A percentile compares a stretch with the other conserved stretches of the same genome.
These are phyloP conservation scores for Talaromyces sp. DNA, from an alignment of 2,329 filamentous ascomycete species.

Conservation along the genomic window DNA sequence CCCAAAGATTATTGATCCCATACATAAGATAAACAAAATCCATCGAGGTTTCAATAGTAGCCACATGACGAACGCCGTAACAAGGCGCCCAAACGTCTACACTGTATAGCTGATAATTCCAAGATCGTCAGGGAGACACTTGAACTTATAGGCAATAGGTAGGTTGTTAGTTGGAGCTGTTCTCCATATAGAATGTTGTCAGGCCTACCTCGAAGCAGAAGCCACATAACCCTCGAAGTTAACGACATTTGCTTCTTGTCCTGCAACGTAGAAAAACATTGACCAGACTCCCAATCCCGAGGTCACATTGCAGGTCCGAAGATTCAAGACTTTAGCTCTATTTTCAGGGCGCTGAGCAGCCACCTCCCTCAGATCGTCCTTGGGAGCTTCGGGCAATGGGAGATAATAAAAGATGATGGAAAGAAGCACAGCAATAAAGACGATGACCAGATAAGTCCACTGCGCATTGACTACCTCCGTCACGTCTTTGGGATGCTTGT, in stretches of 20 bases:
- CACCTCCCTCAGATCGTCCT: conserved; percentile 57
- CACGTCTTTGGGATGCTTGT: neutral
- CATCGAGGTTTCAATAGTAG: conserved; percentile 55
- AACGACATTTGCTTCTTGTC: conserved; percentile 53
- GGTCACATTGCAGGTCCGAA: conserved; percentile 55
- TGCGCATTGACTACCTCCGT: conserved; percentile 38
- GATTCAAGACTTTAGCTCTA: conserved; percentile 39
- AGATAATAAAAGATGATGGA: conserved; percentile 60
- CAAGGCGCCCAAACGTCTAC: conserved; percentile 58
- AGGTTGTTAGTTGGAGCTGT: neutral
- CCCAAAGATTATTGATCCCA: conserved; percentile 51
- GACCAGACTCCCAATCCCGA: conserved; percentile 53
- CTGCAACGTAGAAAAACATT: conserved; percentile 60
- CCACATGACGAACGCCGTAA: conserved; percentile 52
- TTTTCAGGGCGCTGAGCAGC: conserved; percentile 53
- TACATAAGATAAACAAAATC: conserved; percentile 53
- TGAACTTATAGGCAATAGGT: neutral
- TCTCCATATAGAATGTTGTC: neutral
- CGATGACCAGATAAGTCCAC: conserved; percentile 20
- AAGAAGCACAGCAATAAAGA: conserved; percentile 57
- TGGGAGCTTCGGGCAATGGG: conserved; percentile 60
- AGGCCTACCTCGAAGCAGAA: neutral
- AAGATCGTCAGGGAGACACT: neutral
- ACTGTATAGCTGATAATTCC: conserved; percentile 40
- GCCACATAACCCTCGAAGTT: neutral